phyloP scores from a whole-genome alignment of 352 stramenopile species.

The Blastocystis sp. region DNA sequence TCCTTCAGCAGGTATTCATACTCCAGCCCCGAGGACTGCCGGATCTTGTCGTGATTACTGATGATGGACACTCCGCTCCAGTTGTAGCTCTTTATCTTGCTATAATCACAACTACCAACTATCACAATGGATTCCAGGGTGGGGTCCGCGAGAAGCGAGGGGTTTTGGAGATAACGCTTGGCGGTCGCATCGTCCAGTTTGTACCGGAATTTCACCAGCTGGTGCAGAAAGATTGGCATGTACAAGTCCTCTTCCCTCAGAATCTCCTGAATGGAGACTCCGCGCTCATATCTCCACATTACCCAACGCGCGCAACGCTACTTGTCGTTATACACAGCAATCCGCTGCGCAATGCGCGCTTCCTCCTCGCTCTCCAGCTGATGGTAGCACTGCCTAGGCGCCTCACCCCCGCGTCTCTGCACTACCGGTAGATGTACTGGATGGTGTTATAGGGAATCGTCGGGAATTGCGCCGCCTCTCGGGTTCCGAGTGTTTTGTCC shows the following conservation, averaged over 20 bases:
- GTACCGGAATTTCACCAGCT: slow-evolving; percentile 16
- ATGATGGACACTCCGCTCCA: slow-evolving; percentile 1
- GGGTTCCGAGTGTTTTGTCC: neutral
- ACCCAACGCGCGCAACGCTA: neutral
- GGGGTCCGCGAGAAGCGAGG: neutral
- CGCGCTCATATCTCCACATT: neutral
- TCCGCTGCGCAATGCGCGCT: neutral
- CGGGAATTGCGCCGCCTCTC: slow-evolving; percentile 43
- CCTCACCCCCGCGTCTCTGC: neutral
- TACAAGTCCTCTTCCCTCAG: neutral
- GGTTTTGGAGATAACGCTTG: slow-evolving; percentile 27
- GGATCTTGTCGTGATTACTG: slow-evolving; percentile 33
- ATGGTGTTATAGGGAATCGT: slow-evolving; percentile 50
- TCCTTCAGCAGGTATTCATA: slow-evolving; percentile 67
- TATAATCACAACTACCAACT: neutral
- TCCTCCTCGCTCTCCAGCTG: slow-evolving; percentile 25
- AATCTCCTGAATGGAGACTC: neutral
- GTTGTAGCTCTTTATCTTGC: slow-evolving; percentile 23
- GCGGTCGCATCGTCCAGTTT: neutral
- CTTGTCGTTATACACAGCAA: neutral
- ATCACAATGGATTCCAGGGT: neutral
- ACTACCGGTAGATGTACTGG: slow-evolving; percentile 45
- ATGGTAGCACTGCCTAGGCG: slow-evolving; percentile 21
- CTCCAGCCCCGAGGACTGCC: slow-evolving; percentile 34
- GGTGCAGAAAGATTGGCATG: slow-evolving; percentile 8